Evolutionary conservation across 1,284 basidiomycete genomes (phyloP).

Genomic region (Phellinidium pouzarii): DNA sequence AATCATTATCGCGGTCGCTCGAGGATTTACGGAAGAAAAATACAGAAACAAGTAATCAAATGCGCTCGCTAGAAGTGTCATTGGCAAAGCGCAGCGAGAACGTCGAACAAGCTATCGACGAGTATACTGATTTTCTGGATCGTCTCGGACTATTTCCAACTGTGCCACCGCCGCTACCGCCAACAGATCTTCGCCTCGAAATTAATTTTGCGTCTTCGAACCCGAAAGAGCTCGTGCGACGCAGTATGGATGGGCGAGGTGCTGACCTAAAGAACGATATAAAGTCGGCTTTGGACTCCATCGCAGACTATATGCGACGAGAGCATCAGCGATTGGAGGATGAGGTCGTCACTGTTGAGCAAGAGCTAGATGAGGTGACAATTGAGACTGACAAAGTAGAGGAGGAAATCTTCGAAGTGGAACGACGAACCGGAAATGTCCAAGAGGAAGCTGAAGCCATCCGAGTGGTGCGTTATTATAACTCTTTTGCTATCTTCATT

Average conservation of each 20-base stretch:
- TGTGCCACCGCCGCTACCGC: slow-evolving; percentile 56
- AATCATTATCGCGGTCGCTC: slow-evolving; percentile 59
- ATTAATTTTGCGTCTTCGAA: slow-evolving; percentile 68
- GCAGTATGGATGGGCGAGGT: slow-evolving; percentile 31
- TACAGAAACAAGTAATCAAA: slow-evolving; percentile 58
- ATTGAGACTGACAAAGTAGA: slow-evolving; percentile 65
- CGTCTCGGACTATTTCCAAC: slow-evolving; percentile 70
- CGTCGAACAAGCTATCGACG: slow-evolving; percentile 72
- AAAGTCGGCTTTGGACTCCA: slow-evolving; percentile 61
- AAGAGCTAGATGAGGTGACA: slow-evolving; percentile 71
- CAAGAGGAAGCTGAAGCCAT: slow-evolving; percentile 70
- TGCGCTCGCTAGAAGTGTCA: slow-evolving; percentile 72
- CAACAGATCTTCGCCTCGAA: slow-evolving; percentile 66
- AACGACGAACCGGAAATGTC: slow-evolving; percentile 33
- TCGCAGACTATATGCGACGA: slow-evolving; percentile 66
- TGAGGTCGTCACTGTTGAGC: slow-evolving; percentile 66
- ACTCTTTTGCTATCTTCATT: slow-evolving; percentile 5
- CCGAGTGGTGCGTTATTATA: slow-evolving; percentile 57
- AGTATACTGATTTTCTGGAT: slow-evolving; percentile 65
- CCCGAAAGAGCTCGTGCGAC: slow-evolving; percentile 49
- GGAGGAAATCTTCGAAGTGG: slow-evolving; percentile 54
- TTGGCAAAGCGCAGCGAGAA: slow-evolving; percentile 71
- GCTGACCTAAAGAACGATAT: slow-evolving; percentile 60
- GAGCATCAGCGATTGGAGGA: slow-evolving; percentile 71
- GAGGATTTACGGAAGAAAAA: slow-evolving; percentile 74